phyloP scores from a whole-genome alignment of 2,329 filamentous ascomycete species.

The Fusarium sororula region DNA sequence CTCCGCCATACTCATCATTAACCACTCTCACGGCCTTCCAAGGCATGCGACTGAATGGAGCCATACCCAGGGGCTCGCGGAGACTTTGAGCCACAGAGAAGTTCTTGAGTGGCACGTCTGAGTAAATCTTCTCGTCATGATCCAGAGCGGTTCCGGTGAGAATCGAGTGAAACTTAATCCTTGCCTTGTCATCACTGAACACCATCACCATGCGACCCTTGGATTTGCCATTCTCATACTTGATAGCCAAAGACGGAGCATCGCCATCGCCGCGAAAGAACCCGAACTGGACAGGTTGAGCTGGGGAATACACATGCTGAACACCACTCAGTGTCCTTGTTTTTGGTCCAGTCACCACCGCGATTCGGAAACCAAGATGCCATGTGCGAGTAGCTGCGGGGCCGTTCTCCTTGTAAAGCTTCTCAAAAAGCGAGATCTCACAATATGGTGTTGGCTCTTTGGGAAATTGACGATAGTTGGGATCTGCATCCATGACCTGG shows the following conservation, averaged over 20 bases:
- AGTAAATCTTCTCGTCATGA: constrained; percentile 73
- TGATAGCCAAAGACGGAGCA: constrained; percentile 74
- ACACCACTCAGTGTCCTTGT: constrained; percentile 82
- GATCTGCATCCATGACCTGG: constrained; percentile 80
- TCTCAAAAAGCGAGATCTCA: constrained; percentile 80
- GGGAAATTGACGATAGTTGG: constrained; percentile 77
- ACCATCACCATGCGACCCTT: constrained; percentile 80
- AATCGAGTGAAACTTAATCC: constrained; percentile 75
- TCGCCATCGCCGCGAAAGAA: constrained; percentile 78
- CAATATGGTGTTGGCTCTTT: constrained; percentile 77
- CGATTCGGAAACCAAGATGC: constrained; percentile 82
- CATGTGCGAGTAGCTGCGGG: constrained; percentile 76
- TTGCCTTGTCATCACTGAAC: constrained; percentile 77
- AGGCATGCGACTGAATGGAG: constrained; percentile 59
- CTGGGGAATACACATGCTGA: constrained; percentile 72
- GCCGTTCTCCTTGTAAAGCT: constrained; percentile 71
- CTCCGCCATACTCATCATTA: constrained; percentile 72
- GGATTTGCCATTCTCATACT: constrained; percentile 71
- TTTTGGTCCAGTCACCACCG: constrained; percentile 79
- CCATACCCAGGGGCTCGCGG: constrained; percentile 59
- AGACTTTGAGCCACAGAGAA: constrained; percentile 69
- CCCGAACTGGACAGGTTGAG: constrained; percentile 78
- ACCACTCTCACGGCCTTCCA: constrained; percentile 78
- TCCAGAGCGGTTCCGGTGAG: constrained; percentile 77
- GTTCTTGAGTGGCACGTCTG: constrained; percentile 72